A percentile compares a stretch with the other conserved stretches of the same genome.
These are phyloP conservation scores for Chytriomyces sp. DNA, from an alignment of 192 early-diverging fungal genomes.

Conservation along the genomic window DNA sequence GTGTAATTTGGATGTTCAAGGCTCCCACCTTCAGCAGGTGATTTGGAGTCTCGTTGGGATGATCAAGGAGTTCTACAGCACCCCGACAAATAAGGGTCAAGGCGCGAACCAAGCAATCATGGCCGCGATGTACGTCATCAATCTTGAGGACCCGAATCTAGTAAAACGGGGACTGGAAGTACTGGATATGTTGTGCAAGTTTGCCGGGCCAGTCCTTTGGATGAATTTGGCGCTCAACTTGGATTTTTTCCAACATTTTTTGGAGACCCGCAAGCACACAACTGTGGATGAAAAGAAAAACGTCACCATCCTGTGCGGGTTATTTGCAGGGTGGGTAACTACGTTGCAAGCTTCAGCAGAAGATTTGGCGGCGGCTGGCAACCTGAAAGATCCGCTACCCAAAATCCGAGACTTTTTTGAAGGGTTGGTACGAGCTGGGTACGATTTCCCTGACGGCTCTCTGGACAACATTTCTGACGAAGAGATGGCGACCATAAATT, in stretches of 20 bases:
- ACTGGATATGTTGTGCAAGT: slow-evolving; percentile 21
- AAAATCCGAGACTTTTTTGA: slow-evolving; percentile 25
- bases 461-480: slow-evolving; percentile 6
- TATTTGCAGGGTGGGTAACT: slow-evolving; percentile 26
- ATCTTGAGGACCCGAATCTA: slow-evolving; percentile 26
- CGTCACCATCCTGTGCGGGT: slow-evolving; percentile 7
- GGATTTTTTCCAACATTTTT: slow-evolving; percentile 24
- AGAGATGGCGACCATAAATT: neutral
- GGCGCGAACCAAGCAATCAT: slow-evolving; percentile 22
- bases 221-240: slow-evolving; percentile 17
- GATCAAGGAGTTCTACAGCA: neutral
- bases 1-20: slow-evolving; percentile 14
- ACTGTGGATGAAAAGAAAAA: slow-evolving; percentile 12
- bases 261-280: slow-evolving; percentile 16
- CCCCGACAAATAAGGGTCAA: slow-evolving; percentile 9
- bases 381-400: slow-evolving; percentile 1
- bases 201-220: slow-evolving; percentile 12
- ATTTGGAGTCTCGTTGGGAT: neutral
- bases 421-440: slow-evolving; percentile 15
- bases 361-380: neutral
- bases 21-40: neutral
- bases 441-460: slow-evolving; percentile 13
- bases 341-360: neutral
- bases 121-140: slow-evolving; percentile 15
- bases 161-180: slow-evolving; percentile 23